Evolutionary conservation across 768 basidiomycete genomes (phyloP).

Genomic region (Hydnum rufescens): DNA sequence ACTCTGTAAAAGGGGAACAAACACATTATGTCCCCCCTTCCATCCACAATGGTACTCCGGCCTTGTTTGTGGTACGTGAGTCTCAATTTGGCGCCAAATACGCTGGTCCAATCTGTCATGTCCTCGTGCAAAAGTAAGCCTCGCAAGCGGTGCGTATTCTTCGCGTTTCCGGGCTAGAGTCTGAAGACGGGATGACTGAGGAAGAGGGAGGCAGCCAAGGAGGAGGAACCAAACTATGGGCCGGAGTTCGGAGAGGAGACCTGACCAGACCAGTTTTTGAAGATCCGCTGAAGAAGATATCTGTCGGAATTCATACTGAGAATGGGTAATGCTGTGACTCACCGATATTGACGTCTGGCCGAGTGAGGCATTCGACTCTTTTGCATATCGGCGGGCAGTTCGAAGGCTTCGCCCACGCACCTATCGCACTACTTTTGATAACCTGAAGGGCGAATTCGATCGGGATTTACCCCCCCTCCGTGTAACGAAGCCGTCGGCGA

Average conservation of each 20-base stretch:
- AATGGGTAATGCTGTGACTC: constrained; percentile 12
- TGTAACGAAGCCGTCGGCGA: too few species aligned
- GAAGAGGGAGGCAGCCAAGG: constrained; percentile 81
- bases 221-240: constrained; percentile 89
- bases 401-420: constrained; percentile 58
- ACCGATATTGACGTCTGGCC: constrained; percentile 71
- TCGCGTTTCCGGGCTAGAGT: constrained; percentile 78
- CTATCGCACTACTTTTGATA: too few species aligned
- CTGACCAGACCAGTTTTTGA: constrained; percentile 85
- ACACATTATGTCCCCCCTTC: constrained; percentile 76
- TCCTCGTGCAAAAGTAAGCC: constrained; percentile 75
- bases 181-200: constrained; percentile 47
- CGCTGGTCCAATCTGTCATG: constrained; percentile 76
- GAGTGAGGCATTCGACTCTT: constrained; percentile 58
- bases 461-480: too few species aligned
- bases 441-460: constrained; percentile 5
- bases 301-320: neutral
- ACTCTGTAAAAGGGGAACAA: constrained; percentile 18
- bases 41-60: constrained; percentile 84
- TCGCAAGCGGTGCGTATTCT: constrained; percentile 79
- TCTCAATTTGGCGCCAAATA: constrained; percentile 99
- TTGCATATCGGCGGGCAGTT: constrained; percentile 52
- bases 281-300: constrained; percentile 41
- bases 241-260: constrained; percentile 70
- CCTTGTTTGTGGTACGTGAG: constrained; percentile 88